Evolutionary conservation across 352 stramenopile genomes (phyloP), one percentile per base, ranked within the genome.

Genomic region (Phytophthora hibernalis): DNA sequence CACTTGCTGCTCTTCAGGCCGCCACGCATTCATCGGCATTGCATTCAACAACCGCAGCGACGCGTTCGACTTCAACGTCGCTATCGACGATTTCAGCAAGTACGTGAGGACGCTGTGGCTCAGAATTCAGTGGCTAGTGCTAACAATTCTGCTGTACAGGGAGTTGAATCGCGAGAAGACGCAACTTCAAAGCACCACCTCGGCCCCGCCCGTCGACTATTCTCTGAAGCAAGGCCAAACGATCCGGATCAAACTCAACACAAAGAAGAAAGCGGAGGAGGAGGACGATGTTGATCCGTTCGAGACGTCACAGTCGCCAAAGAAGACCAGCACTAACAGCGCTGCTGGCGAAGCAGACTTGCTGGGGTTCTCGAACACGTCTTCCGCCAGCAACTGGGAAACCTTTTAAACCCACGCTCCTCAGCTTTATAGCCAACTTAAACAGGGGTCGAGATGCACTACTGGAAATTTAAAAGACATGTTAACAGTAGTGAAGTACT

Each of bases 61-160:
- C 72, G 92, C 93, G 1, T 98, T 98, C 79, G 93, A 98, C 76
- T 98, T 98, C 68, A 98, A 98, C 63, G 93, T 96, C 11, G 89
- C 90, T 7, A 84, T 98, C 20, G 90, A 97, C 56, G 91, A 98
- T 78, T 84, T 91, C 60, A 83, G 74, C 68, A 91, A 95, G 80
- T 87, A 60, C 22, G 72, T 71, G 42, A 13, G 5, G n/a, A 44
- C 37, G 2, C n/a, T 44, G 7, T 22, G n/a, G 37, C 16, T 1
- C n/a, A 42, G 20, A 42, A 22, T n/a, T 3, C 16, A 44, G 9
- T 44, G 0, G 3, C 6, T 21, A 42, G 15, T 33, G 18, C 47
- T 72, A 21, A 61, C 12, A 21, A 37, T 15, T 16, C 38, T 61
- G 18, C 6, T 50, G 3, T 72, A 11, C 42, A 92, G 80, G 50